Evolutionary conservation across 169 alveolate species (phyloP), one percentile per base, ranked within the genome.

Genomic region (Cryptosporidium tyzzeri): DNA sequence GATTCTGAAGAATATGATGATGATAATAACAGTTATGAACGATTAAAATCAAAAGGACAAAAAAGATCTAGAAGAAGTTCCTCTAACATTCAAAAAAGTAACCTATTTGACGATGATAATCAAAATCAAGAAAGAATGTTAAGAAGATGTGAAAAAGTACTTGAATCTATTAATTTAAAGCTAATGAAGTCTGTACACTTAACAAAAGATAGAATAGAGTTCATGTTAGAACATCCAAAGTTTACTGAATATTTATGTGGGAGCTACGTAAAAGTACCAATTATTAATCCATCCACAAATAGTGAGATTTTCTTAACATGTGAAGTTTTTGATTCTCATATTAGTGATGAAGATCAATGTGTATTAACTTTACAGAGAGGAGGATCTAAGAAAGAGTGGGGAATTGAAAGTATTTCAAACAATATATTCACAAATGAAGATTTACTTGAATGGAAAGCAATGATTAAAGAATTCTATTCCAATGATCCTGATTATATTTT

Each of bases 391-490:
- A 80, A 80, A 45, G 89, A 80, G 0, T 80, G 89, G 89, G 67
- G 37, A 12, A 62, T 80, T 62, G 55, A 41, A 14, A 80, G 89
- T 41, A 62, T 80, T 16, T 80, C 89, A 23, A 80, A 80, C 51
- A 31, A 62, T 26, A 6, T 48, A 3, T 80, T 80, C 21, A 62
- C 73, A 14, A 65, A 80, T 37, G 89, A 65, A 21, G 89, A 80
- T 50, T 55, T 80, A n/a, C 51, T 80, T 37, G 89, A 80, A n/a
- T 80, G 89, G 89, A 80, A 80, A 44, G 89, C 89, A 12, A 80
- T 80, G 89, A 45, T 80, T 29, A 58, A 50, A 4, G 89, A 80
- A 41, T 80, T 80, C 41, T 62, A 80, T 14, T 45, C 68, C 3
- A 44, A 29, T 61, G 89, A 80, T 65, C 62, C 68, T 37, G 80